Base-by-base conservation (phyloP, 495 filamentous ascomycete genomes). In the Saxophila tyrrhenica region DNA sequence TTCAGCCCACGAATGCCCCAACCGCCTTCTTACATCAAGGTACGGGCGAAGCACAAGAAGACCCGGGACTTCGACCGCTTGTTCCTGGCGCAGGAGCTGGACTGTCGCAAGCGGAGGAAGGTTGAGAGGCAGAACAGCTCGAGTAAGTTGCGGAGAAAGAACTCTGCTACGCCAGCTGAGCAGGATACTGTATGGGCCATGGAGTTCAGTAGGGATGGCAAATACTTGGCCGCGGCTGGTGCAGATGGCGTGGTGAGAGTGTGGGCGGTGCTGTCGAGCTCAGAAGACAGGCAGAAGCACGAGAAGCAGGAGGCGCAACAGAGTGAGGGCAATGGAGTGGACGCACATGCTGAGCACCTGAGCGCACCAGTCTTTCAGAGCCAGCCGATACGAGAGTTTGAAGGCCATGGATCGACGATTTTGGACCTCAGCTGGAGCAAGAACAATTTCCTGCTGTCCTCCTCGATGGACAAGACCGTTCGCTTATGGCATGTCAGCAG, bases 401-500 rank as follows among this genome's bases (percentile, higher is more conserved):
- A 80, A 51, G 90, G 89, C 0, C 92, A 99, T 64, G 86, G 81
- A 0, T 84, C 84, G 7, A 89, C 90, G 64, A 80, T 99, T 3
- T 70, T 99, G 59, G 91, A 94, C 63, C 63, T 99, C 35, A 95
- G 87, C 67, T 99, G 92, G 91, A 95, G 89, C 72, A 99, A 98
- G 78, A 99, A 99, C 64, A 95, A 94, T 61, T 99, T 99, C 60
- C 73, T 99, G 49, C 78, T 99, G 25, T 95, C 91, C 24, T 95
- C 90, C 0, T 95, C 89, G 0, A 97, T 95, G 88, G 92, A 99
- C 67, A 96, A 95, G 70, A 97, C 92, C 2, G 94, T 99, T 22
- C 78, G 89, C 16, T 71, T 99, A 48, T 99, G 92, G 92, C 92
- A 97, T 69, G 73, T 91, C 39, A 89, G 79, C 64, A 75, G 91